Evolutionary conservation across 495 filamentous ascomycete genomes (phyloP).

Genomic region (Tuber brumale): DNA sequence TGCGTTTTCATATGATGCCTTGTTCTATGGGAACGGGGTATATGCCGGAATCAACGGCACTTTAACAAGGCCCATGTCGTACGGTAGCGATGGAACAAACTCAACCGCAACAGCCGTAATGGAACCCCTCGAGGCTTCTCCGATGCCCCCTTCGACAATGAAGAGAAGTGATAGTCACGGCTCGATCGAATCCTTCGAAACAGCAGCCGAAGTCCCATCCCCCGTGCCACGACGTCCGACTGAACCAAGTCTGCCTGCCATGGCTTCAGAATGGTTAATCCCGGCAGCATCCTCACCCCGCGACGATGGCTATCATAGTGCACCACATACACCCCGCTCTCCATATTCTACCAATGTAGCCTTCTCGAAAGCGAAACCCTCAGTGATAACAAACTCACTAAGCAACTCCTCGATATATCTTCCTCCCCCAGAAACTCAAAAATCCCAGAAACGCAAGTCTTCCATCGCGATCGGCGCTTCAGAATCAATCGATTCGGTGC

Average conservation of each 20-base stretch:
- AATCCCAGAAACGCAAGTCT: constrained; percentile 14
- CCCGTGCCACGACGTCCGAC: constrained; percentile 4
- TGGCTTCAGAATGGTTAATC: constrained; percentile 28
- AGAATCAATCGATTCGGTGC: constrained; percentile 11
- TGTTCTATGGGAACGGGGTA: constrained; percentile 58
- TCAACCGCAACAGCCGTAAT: constrained; percentile 35
- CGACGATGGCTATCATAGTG: constrained; percentile 40
- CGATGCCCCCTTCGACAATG: constrained; percentile 9
- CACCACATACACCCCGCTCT: constrained; percentile 37
- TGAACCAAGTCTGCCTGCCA: constrained; percentile 14
- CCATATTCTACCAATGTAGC: constrained; percentile 27
- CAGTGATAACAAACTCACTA: constrained; percentile 9
- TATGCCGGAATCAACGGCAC: constrained; percentile 20
- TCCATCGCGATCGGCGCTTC: constrained; percentile 22
- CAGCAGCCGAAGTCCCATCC: constrained; percentile 30
- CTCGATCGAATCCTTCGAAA: constrained; percentile 38
- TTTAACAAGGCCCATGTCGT: constrained; percentile 20
- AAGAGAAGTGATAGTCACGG: constrained; percentile 30
- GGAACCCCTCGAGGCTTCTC: constrained; percentile 12
- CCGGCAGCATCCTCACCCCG: constrained; percentile 20
- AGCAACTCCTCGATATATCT: constrained; percentile 24
- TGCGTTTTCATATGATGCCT: constrained; percentile 94
- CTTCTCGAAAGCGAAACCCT: constrained; percentile 11
- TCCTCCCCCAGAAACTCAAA: constrained; percentile 4
- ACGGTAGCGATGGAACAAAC: constrained; percentile 32